Conservation (phyloP, 1,284 basidiomycete genomes). For the Trichosporon sp. region DNA sequence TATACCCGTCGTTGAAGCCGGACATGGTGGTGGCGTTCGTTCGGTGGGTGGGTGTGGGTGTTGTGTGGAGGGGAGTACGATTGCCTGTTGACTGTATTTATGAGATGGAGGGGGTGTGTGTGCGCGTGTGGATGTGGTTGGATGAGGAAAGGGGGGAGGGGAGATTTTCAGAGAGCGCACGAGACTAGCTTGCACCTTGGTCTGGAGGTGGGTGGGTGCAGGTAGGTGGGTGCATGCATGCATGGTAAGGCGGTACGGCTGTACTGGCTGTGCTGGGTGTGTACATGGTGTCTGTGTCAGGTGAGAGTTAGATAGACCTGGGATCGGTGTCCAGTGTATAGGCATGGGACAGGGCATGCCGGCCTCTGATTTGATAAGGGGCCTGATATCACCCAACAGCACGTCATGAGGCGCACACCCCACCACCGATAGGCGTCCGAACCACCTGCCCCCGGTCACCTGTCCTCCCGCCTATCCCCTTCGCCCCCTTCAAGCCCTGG, state of each 20-base stretch:
- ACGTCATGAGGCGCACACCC: neutral
- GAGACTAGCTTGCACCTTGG: neutral
- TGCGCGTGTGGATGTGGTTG: neutral
- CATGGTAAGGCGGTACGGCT: neutral
- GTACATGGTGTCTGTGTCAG: no score
- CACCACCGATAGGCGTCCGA: neutral
- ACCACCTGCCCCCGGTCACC: no score
- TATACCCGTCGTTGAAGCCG: conserved; percentile 15
- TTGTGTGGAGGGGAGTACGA: neutral
- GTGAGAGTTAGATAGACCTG: no score
- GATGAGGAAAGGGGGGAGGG: neutral
- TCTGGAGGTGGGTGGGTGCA: neutral
- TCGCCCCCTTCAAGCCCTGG: neutral
- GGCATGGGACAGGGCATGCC: neutral
- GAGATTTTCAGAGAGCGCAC: neutral
- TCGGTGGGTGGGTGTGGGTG: neutral
- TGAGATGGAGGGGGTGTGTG: neutral
- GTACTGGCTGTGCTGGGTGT: no score
- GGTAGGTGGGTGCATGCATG: no score
- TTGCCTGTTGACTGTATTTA: neutral
- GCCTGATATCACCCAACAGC: conserved; percentile 9
- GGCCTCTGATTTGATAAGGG: conserved; percentile 1
- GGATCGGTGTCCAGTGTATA: conserved; percentile 1
- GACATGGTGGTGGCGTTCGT: neutral
- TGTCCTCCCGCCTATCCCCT: neutral